Evolutionary conservation across 1,139 yeast species (phyloP).

Genomic region (Sugiyamaella xylanicola): DNA sequence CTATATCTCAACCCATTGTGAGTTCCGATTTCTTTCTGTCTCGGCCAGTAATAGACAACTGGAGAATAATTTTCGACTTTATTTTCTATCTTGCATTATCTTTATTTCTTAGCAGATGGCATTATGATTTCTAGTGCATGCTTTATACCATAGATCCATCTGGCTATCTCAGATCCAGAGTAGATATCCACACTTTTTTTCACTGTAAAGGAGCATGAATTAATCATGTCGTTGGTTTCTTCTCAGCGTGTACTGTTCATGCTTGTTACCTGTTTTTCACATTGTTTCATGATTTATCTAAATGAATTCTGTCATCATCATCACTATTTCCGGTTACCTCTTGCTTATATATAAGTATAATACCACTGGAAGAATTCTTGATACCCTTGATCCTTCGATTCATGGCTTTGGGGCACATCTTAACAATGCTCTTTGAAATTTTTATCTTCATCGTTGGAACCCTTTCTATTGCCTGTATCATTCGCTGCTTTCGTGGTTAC

Average conservation of each 20-base stretch:
- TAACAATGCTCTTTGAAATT: constrained; percentile 14
- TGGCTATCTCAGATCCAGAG: not conserved
- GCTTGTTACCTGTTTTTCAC: not conserved
- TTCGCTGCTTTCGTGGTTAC: constrained; percentile 7
- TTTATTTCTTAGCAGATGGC: not conserved
- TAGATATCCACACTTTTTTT: not conserved
- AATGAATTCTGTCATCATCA: too few relatives aligned
- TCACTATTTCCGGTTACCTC: too few relatives aligned
- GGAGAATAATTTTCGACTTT: too few relatives aligned
- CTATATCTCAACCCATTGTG: not conserved
- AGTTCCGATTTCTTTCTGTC: not conserved
- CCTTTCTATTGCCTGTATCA: constrained; percentile 7
- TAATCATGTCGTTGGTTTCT: not conserved
- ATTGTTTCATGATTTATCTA: not conserved
- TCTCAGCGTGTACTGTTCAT: not conserved
- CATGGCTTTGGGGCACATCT: not conserved
- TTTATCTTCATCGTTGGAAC: constrained; percentile 12
- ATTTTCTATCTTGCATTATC: not conserved
- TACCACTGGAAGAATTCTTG: not conserved
- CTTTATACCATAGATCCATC: not conserved
- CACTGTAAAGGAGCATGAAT: not conserved
- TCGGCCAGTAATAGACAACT: too few relatives aligned
- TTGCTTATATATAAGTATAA: not conserved
- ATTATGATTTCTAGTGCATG: not conserved
- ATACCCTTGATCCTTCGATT: not conserved